Percentiles rank a stretch among this genome's conserved stretches.
phyloP scores from a whole-genome alignment of 139 green algal genomes.

The Edaphochlamys debaryana region DNA sequence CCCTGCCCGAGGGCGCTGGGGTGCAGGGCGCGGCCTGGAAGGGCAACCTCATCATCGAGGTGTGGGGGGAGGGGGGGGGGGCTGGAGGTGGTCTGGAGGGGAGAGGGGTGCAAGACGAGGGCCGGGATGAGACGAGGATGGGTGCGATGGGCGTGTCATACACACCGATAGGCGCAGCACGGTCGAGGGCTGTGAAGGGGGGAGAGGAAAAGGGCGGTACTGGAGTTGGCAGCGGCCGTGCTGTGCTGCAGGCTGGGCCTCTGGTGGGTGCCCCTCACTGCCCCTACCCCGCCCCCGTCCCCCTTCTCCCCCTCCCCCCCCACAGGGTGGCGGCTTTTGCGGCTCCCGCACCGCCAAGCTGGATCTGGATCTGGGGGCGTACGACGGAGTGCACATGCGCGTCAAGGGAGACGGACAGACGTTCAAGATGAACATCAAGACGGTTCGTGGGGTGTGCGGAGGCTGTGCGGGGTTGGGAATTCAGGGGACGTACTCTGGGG shows the following conservation, averaged over 20 bases:
- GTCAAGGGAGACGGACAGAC: constrained; percentile 83
- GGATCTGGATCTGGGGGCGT: constrained; percentile 47
- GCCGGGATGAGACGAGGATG: too few species aligned
- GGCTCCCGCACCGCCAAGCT: constrained; percentile 68
- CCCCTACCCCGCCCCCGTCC: too few species aligned
- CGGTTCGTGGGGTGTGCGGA: constrained; percentile 62
- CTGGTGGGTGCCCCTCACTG: too few species aligned
- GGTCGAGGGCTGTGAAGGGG: too few species aligned
- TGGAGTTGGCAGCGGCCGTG: too few species aligned
- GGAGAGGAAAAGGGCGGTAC: too few species aligned
- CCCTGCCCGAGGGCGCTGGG: constrained; percentile 6
- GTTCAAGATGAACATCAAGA: constrained; percentile 95
- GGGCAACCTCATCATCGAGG: constrained; percentile 79
- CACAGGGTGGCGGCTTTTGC: constrained; percentile 91
- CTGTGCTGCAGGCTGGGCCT: too few species aligned
- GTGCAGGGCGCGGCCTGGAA: constrained; percentile 73
- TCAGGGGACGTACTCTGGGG: too few species aligned
- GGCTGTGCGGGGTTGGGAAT: too few species aligned
- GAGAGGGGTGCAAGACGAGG: neutral
- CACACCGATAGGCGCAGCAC: too few species aligned
- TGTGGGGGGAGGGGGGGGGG: neutral
- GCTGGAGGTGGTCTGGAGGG: neutral
- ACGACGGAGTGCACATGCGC: constrained; percentile 73
- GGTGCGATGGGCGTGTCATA: too few species aligned
- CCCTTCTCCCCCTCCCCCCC: too few species aligned